A percentile compares a stretch with the other conserved stretches of the same genome.
These are phyloP conservation scores for Sclerotinia nivalis DNA, from an alignment of 2,329 filamentous ascomycete species.

Conservation along the genomic window DNA sequence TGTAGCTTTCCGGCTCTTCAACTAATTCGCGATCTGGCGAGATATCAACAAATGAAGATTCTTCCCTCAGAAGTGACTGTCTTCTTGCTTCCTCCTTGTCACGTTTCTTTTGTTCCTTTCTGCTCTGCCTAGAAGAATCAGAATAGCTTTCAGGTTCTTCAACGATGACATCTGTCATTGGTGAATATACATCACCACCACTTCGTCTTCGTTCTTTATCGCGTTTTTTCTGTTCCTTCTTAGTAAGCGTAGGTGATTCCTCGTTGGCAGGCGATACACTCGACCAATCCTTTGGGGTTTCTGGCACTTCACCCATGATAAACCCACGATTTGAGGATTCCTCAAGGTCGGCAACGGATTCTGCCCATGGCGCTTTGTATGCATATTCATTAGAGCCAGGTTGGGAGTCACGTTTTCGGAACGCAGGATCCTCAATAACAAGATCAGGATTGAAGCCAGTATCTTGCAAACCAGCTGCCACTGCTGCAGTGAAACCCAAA, in stretches of 20 bases:
- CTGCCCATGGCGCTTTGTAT: constrained; percentile 53
- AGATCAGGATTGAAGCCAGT: constrained; percentile 71
- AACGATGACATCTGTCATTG: constrained; percentile 26
- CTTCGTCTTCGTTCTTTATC: constrained; percentile 45
- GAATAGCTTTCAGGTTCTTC: constrained; percentile 37
- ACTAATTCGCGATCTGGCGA: constrained; percentile 29
- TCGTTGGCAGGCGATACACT: constrained; percentile 41
- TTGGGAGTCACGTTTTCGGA: constrained; percentile 63
- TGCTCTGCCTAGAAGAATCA: constrained; percentile 44
- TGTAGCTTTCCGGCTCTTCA: constrained; percentile 39
- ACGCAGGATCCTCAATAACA: constrained; percentile 65
- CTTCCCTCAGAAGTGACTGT: constrained; percentile 41
- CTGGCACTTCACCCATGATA: constrained; percentile 50
- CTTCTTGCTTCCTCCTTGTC: constrained; percentile 46
- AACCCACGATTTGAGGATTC: constrained; percentile 43
- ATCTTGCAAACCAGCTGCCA: constrained; percentile 68
- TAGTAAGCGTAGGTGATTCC: constrained; percentile 41
- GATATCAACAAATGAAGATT: constrained; percentile 31
- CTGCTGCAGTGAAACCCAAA: constrained; percentile 66
- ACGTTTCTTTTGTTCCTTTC: constrained; percentile 52
- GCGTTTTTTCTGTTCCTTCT: constrained; percentile 47
- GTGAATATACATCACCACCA: constrained; percentile 30
- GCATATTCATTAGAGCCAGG: constrained; percentile 54
- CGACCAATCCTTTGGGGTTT: constrained; percentile 46
- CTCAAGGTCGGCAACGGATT: constrained; percentile 49